A percentile compares a stretch with the other conserved stretches of the same genome.
phyloP scores from a whole-genome alignment of 192 early-diverging fungal species.

The Podila minutissima region DNA sequence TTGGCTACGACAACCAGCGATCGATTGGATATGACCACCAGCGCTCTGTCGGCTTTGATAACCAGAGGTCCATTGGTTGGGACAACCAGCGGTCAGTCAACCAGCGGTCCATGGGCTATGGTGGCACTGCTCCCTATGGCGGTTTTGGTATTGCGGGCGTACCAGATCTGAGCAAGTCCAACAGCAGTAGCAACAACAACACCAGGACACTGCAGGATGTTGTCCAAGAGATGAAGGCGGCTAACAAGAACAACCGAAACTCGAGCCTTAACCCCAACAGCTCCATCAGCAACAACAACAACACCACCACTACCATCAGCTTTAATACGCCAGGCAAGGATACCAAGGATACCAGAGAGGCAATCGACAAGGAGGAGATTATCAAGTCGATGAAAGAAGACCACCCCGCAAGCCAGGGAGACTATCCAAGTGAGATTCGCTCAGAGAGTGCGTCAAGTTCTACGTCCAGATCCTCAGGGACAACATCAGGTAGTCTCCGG shows the following conservation, averaged over 20 bases:
- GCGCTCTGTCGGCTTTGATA: constrained; percentile 30
- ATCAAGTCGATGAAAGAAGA: constrained; percentile 15
- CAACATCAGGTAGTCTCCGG: background rate
- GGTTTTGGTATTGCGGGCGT: constrained; percentile 49
- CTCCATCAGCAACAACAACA: background rate
- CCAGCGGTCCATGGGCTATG: constrained; percentile 40
- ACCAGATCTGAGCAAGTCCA: constrained; percentile 28
- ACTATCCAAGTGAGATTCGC: background rate
- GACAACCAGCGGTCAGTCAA: constrained; percentile 43
- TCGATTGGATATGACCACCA: constrained; percentile 41
- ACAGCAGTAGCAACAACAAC: constrained; percentile 5
- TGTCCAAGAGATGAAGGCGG: constrained; percentile 47
- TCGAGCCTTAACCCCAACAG: constrained; percentile 3
- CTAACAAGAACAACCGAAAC: constrained; percentile 17
- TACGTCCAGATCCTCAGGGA: constrained; percentile 2
- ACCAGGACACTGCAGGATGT: constrained; percentile 51
- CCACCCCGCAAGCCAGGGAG: constrained; percentile 19
- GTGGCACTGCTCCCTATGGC: constrained; percentile 22
- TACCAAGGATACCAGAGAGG: background rate
- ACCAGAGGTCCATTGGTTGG: constrained; percentile 36
- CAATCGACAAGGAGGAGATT: constrained; percentile 7
- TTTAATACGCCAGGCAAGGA: constrained; percentile 12
- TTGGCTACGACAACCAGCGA: constrained; percentile 39
- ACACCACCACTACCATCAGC: constrained; percentile 15
- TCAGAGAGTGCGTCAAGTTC: background rate